Evolutionary conservation across 192 early-diverging fungal genomes (phyloP), one percentile per base, ranked within the genome.

Genomic region (Obelidium mucronatum): DNA sequence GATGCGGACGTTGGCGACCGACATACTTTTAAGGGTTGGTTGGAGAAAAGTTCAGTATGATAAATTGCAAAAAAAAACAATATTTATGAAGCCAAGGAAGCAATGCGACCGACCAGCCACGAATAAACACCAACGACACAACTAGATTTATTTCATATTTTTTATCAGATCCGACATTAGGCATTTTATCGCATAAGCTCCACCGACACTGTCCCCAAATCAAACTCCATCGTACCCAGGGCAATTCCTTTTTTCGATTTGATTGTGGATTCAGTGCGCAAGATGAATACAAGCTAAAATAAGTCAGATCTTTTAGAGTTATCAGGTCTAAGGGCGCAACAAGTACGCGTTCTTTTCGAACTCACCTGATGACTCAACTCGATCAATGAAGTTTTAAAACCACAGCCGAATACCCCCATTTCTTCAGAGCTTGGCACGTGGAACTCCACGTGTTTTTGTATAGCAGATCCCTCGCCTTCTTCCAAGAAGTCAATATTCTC

Each of bases 351-450:
- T 37, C 15, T 37, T 37, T 15, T 11, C 4, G 39, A 65, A 68
- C 30, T 51, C 37, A 68, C 40, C 66, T 68, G 30, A 30, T 68
- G 66, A n/a, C 40, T 68, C 40, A 68, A 28, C 30, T 68, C 66
- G 3, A 68, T 24, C 15, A 68, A 28, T 28, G 39, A 22, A n/a
- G 48, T 30, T 3, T 26, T 22, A 22, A 68, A 48, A 8, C 66
- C 66, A 31, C 24, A 28, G 2, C 8, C 66, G 30, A 22, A 48
- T 4, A 15, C 11, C n/a, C 66, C 66, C 30, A 68, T 31, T 31
- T 68, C 48, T 52, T 68, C 44, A 22, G 39, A 40, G 6, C 24
- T 30, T 22, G 66, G 66, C 4, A 68, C 42, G 3, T 31, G 17
- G 44, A 68, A 11, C 17, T 6, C 4, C 4, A 68, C 42, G 3